A percentile compares a stretch with the other conserved stretches of the same genome.
Evolutionary conservation across 1,139 yeast genomes (phyloP).

Genomic region (Suhomyces terraborum): DNA sequence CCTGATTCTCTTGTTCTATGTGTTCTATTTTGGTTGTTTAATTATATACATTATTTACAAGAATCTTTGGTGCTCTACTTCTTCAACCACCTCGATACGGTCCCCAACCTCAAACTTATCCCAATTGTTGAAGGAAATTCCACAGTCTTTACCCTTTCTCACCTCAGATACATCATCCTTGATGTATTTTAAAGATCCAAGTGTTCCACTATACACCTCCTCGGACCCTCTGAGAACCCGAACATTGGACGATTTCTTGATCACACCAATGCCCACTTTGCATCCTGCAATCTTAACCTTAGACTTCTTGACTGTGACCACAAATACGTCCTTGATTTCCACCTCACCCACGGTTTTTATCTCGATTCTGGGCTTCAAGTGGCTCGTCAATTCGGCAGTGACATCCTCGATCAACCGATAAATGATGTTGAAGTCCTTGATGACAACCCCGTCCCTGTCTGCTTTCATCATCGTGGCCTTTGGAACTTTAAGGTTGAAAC

Average conservation of each 20-base stretch:
- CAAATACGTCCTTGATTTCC: conserved; percentile 70
- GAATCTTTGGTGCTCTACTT: conserved; percentile 65
- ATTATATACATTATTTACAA: conserved; percentile 41
- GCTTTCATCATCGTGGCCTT: conserved; percentile 67
- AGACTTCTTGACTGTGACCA: conserved; percentile 53
- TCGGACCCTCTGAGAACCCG: conserved; percentile 62
- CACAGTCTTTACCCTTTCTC: conserved; percentile 88
- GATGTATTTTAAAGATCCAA: conserved; percentile 76
- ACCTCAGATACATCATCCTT: conserved; percentile 81
- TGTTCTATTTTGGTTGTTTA: not conserved
- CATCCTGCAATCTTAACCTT: conserved; percentile 81
- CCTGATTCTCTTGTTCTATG: too few relatives aligned
- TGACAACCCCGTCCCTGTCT: conserved; percentile 55
- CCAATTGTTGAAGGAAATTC: conserved; percentile 73
- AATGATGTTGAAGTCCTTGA: conserved; percentile 75
- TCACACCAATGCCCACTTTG: conserved; percentile 69
- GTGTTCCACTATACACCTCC: conserved; percentile 63
- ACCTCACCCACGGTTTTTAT: conserved; percentile 69
- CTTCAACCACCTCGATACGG: conserved; percentile 71
- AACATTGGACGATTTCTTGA: conserved; percentile 61
- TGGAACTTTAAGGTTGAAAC: conserved; percentile 76
- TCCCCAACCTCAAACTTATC: conserved; percentile 77
- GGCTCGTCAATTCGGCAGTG: conserved; percentile 59
- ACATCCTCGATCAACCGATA: conserved; percentile 88
- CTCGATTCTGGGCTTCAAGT: conserved; percentile 69